Evolutionary conservation across 495 filamentous ascomycete species (phyloP), one percentile per base, ranked within the genome.

Genomic region (Wilcoxina mikolae): DNA sequence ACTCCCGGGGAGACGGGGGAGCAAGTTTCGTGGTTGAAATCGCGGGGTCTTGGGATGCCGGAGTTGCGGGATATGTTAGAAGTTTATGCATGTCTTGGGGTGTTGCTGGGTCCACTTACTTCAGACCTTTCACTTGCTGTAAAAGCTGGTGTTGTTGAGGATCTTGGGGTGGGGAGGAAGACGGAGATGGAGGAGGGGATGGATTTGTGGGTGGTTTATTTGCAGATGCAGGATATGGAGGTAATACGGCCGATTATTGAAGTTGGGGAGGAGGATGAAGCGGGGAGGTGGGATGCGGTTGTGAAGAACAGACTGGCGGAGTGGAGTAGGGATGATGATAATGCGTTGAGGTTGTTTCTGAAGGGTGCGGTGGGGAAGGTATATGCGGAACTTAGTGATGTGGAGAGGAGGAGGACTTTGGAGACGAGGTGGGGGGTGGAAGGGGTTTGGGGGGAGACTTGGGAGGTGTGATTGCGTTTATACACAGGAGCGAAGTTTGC

Each of bases 1-100:
- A 3, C 7, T 3, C 11, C 17, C 12, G 20, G 24, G 12, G 35
- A 35, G 46, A 10, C 9, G 5, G 4, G 35, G 50, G 23, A 17
- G 15, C 58, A 63, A 47, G 50, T 45, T 41, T 17, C 31, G n/a
- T 64, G 61, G 60, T 27, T 63, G 44, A 47, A 50, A 31, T 35
- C 5, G 7, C 46, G 50, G n/a, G 3, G 20, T 17, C 27, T 56
- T 17, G 17, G 20, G n/a, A 29, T 44, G 10, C 44, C 10, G 42
- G 46, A 55, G 9, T 26, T 65, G 0, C 5, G 55, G 11, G 62
- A 65, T 49, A 54, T 65, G 17, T 24, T 65, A 20, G 61, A 64
- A 22, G 53, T 58, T 38, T 64, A 61, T 50, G 35, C 54, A 27
- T 64, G 57, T n/a, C 23, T 65, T 0, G 57, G 60, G 3, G 61